These are phyloP conservation scores for Ascochyta fabae DNA, from an alignment of 2,329 filamentous ascomycete genomes.

Conservation along the genomic window DNA sequence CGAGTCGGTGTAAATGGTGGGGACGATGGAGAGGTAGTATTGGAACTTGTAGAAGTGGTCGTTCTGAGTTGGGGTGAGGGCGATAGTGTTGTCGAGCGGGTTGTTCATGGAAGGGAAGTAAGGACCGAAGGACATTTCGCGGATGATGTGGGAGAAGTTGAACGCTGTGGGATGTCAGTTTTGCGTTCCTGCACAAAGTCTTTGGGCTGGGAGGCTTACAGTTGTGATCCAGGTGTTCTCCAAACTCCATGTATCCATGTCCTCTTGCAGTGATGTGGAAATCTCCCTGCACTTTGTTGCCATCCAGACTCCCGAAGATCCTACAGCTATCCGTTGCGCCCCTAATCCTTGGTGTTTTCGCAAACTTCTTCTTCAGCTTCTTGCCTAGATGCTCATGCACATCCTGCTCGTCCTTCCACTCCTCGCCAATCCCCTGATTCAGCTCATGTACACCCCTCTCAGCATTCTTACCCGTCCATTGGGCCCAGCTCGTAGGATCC, in stretches of 20 bases:
- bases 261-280: slow-evolving; percentile 97
- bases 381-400: slow-evolving; percentile 87
- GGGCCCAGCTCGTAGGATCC: slow-evolving; percentile 79
- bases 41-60: slow-evolving; percentile 94
- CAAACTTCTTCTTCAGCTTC: slow-evolving; percentile 69
- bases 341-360: slow-evolving; percentile 74
- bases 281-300: slow-evolving; percentile 97
- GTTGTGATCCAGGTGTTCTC: slow-evolving; percentile 79
- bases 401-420: slow-evolving; percentile 88
- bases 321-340: slow-evolving; percentile 76
- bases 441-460: slow-evolving; percentile 56
- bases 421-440: slow-evolving; percentile 53
- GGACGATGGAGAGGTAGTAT: slow-evolving; percentile 95
- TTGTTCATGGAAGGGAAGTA: slow-evolving; percentile 94
- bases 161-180: slow-evolving; percentile 65
- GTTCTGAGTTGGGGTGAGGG: slow-evolving; percentile 77
- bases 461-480: slow-evolving; percentile 77
- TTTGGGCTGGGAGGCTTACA: slow-evolving; percentile 59
- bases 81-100: slow-evolving; percentile 90
- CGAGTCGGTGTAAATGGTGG: slow-evolving; percentile 79
- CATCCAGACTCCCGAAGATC: slow-evolving; percentile 85
- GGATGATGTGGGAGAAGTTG: slow-evolving; percentile 97
- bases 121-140: slow-evolving; percentile 94
- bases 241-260: slow-evolving; percentile 88
- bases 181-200: background rate